Percentiles rank a stretch among this genome's conserved stretches.
Conservation (phyloP, 805 yeast species). For the Jamesozyma spencerorum region DNA sequence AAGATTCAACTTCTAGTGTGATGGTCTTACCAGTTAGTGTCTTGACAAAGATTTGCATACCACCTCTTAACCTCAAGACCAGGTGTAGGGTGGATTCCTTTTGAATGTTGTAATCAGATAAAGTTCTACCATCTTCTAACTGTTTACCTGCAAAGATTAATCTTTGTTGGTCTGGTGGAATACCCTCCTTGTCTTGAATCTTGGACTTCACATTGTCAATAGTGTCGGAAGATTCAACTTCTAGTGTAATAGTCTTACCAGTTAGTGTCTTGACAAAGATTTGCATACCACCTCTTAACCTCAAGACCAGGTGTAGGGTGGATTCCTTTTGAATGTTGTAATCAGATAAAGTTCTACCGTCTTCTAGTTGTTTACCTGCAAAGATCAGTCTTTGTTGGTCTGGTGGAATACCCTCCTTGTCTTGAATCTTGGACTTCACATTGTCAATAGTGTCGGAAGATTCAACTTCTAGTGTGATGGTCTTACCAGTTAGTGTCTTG, state of each 20-base stretch:
- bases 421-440: constrained; percentile 91
- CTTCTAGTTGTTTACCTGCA: constrained; percentile 95
- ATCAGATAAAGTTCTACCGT: constrained; percentile 89
- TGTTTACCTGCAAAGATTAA: constrained; percentile 94
- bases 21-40: constrained; percentile 86
- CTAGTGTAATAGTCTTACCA: constrained; percentile 82
- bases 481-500: constrained; percentile 83
- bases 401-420: constrained; percentile 94
- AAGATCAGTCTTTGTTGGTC: constrained; percentile 93
- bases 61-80: constrained; percentile 83
- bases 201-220: constrained; percentile 91
- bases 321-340: constrained; percentile 95
- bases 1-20: constrained; percentile 79
- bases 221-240: constrained; percentile 86
- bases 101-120: constrained; percentile 91
- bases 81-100: constrained; percentile 83
- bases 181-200: constrained; percentile 94
- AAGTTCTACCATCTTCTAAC: constrained; percentile 90
- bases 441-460: constrained; percentile 93
- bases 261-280: constrained; percentile 85
- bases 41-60: constrained; percentile 85
- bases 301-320: constrained; percentile 70
- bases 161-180: constrained; percentile 95
- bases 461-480: constrained; percentile 78
- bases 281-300: constrained; percentile 88